phyloP scores from a whole-genome alignment of 306 rosid species.

The Hippophae rhamnoides region DNA sequence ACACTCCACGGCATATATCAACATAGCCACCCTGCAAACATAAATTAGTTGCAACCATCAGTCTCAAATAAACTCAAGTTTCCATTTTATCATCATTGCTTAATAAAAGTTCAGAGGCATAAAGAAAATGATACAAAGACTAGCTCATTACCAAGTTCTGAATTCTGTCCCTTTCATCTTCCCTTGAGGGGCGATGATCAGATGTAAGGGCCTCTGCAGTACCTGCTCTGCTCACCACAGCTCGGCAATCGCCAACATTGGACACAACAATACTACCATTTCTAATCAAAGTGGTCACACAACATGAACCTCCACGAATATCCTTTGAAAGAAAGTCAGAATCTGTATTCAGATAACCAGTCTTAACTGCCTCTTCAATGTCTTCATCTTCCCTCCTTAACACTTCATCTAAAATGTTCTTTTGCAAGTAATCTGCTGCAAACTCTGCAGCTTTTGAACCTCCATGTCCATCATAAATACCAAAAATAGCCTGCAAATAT shows the following conservation, averaged over 20 bases:
- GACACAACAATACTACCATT: slow-evolving; percentile 70
- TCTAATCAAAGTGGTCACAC: slow-evolving; percentile 69
- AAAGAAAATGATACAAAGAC: not conserved
- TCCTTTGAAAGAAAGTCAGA: slow-evolving; percentile 69
- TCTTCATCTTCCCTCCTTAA: slow-evolving; percentile 31
- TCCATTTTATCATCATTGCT: not conserved
- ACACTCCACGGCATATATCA: slow-evolving; percentile 69
- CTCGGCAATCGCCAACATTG: slow-evolving; percentile 91
- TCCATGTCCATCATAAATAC: slow-evolving; percentile 91
- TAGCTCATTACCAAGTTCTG: slow-evolving; percentile 47
- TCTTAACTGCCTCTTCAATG: slow-evolving; percentile 61
- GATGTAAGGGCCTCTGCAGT: slow-evolving; percentile 75
- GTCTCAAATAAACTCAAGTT: slow-evolving; percentile 8
- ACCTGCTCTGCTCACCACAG: slow-evolving; percentile 77
- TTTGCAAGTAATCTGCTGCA: slow-evolving; percentile 63
- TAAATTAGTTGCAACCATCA: slow-evolving; percentile 17
- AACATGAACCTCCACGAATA: slow-evolving; percentile 69
- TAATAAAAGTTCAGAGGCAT: not conserved
- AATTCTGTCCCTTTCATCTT: slow-evolving; percentile 71
- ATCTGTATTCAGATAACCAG: slow-evolving; percentile 75
- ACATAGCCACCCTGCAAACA: slow-evolving; percentile 82
- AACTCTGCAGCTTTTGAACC: slow-evolving; percentile 83
- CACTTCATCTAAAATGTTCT: slow-evolving; percentile 58
- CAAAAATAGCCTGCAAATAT: slow-evolving; percentile 75
- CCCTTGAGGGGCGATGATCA: slow-evolving; percentile 80